Conservation (phyloP, 352 stramenopile species). For the Blastocystis sp. region DNA sequence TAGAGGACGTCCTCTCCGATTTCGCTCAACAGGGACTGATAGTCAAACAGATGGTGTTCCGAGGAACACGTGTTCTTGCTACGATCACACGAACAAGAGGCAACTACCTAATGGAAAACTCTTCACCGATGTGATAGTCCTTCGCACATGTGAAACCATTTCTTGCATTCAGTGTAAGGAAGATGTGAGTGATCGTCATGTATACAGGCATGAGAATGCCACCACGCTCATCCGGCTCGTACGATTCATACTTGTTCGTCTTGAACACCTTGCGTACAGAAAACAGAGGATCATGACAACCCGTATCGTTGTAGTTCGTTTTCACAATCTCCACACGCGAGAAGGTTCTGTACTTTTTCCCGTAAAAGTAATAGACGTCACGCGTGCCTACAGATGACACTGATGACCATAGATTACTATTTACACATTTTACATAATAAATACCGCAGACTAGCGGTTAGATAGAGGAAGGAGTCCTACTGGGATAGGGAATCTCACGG, state of each 20-base stretch:
- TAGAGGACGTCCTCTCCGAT: not conserved
- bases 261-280: not conserved
- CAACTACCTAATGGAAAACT: not conserved
- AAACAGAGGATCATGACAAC: not conserved
- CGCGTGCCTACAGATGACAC: not conserved
- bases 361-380: not conserved
- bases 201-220: not conserved
- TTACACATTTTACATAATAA: not conserved
- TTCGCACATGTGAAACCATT: not conserved
- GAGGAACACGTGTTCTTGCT: not conserved
- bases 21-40: not conserved
- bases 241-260: not conserved
- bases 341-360: not conserved
- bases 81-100: not conserved
- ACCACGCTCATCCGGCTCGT: not conserved
- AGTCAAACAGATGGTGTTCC: not conserved
- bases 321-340: not conserved
- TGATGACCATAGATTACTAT: not conserved
- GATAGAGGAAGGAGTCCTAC: not conserved
- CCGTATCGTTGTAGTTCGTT: not conserved
- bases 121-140: not conserved
- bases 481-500: not conserved
- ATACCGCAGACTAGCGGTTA: not conserved
- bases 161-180: not conserved
- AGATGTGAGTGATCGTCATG: not conserved